Conservation (phyloP, 257 asterid species). For the Solanum infundibuliforme region DNA sequence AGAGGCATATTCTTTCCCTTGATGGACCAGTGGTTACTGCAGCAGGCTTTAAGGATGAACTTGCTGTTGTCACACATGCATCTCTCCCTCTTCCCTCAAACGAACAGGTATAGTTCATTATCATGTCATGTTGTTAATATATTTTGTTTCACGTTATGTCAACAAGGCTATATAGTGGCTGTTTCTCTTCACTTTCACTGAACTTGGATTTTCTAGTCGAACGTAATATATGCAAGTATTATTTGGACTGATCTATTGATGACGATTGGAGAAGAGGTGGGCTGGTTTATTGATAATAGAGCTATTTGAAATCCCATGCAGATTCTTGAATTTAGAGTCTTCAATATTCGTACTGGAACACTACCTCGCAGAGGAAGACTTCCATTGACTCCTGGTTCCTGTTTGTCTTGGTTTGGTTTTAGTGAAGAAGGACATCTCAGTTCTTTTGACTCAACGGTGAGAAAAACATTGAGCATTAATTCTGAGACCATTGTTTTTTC, state of each 20-base stretch:
- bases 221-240: not conserved
- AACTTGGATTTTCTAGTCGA: not conserved
- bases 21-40: slow-evolving; percentile 96
- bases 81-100: slow-evolving; percentile 77
- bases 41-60: slow-evolving; percentile 75
- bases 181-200: not conserved
- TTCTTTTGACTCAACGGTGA: slow-evolving; percentile 91
- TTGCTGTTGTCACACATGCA: slow-evolving; percentile 73
- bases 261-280: not conserved
- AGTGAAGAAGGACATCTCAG: slow-evolving; percentile 90
- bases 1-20: slow-evolving; percentile 67
- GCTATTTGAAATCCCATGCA: slow-evolving; percentile 16
- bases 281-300: not conserved
- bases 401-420: slow-evolving; percentile 84
- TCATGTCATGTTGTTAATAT: not conserved
- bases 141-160: not conserved
- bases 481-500: not conserved
- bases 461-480: not conserved
- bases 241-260: not conserved
- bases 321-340: slow-evolving; percentile 84
- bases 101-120: slow-evolving; percentile 56
- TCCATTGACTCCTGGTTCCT: slow-evolving; percentile 91
- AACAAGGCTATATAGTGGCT: not conserved
- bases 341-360: slow-evolving; percentile 44
- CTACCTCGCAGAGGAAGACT: slow-evolving; percentile 53